Conservation (phyloP, 495 filamentous ascomycete genomes). For the Extremus antarcticus region DNA sequence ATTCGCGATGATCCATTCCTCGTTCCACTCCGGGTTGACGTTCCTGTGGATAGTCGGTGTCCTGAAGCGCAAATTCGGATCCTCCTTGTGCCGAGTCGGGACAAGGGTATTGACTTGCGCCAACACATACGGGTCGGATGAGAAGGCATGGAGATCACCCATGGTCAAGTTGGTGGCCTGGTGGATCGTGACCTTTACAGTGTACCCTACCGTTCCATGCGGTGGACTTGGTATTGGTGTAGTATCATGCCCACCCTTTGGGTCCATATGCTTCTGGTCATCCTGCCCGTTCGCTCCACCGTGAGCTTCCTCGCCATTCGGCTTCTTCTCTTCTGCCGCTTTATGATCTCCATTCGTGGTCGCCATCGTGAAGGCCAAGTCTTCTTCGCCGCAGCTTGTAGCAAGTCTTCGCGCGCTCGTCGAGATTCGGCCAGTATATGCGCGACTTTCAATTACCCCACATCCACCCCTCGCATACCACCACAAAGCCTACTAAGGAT, state of each 20-base stretch:
- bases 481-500: too few species aligned
- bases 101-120: constrained; percentile 55
- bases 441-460: too few species aligned
- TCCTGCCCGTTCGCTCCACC: neutral
- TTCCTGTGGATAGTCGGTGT: constrained; percentile 63
- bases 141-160: constrained; percentile 62
- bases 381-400: too few species aligned
- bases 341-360: neutral
- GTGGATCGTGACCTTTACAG: constrained; percentile 75
- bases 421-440: too few species aligned
- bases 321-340: neutral
- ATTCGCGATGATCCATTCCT: constrained; percentile 78
- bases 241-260: constrained; percentile 66
- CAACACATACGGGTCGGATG: constrained; percentile 73
- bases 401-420: too few species aligned
- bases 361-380: neutral
- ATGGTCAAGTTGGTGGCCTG: constrained; percentile 68
- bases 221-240: constrained; percentile 64
- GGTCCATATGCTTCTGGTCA: constrained; percentile 21
- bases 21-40: constrained; percentile 68
- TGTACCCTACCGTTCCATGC: constrained; percentile 50
- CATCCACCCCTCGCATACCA: too few species aligned
- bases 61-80: constrained; percentile 58
- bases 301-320: neutral
- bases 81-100: constrained; percentile 66